A percentile compares a stretch with the other conserved stretches of the same genome.
Conservation (phyloP, 2,329 filamentous ascomycete species). For the Capronia americana region DNA sequence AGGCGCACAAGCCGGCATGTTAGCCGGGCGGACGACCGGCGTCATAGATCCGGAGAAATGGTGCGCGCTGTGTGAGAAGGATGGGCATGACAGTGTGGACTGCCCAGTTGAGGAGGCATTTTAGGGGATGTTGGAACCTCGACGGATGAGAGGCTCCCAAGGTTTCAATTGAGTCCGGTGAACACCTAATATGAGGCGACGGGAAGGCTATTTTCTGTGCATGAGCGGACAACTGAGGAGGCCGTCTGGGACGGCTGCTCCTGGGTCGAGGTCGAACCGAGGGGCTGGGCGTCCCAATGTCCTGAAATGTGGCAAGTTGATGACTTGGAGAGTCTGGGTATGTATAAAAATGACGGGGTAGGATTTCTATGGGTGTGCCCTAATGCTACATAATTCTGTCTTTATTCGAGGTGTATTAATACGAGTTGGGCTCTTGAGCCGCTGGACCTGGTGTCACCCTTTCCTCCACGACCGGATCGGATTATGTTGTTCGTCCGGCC, state of each 20-base stretch:
- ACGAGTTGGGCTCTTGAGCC: not conserved
- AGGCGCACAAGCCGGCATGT: slow-evolving; percentile 58
- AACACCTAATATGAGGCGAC: not conserved
- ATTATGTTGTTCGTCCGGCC: not conserved
- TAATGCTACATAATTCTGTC: not conserved
- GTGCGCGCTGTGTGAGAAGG: slow-evolving; percentile 95
- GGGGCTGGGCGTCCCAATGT: not conserved
- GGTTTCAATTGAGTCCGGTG: not conserved
- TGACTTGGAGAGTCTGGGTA: not conserved
- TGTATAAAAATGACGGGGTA: not conserved
- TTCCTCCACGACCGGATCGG: not conserved
- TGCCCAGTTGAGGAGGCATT: slow-evolving; percentile 81
- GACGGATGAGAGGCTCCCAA: not conserved
- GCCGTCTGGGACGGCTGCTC: not conserved
- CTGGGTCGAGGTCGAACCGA: not conserved
- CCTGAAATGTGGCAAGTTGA: slow-evolving; percentile 1
- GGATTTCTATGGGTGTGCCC: not conserved
- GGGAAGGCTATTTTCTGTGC: not conserved
- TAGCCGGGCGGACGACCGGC: slow-evolving; percentile 79
- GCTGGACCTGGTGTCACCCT: not conserved
- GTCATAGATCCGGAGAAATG: slow-evolving; percentile 85
- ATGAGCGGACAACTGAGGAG: not conserved
- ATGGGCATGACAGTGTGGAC: slow-evolving; percentile 95
- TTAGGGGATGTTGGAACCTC: slow-evolving; percentile 21
- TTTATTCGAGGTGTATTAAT: not conserved